These are phyloP conservation scores for Magnusiomyces sp. DNA, from an alignment of 1,139 yeast species.

Conservation along the genomic window DNA sequence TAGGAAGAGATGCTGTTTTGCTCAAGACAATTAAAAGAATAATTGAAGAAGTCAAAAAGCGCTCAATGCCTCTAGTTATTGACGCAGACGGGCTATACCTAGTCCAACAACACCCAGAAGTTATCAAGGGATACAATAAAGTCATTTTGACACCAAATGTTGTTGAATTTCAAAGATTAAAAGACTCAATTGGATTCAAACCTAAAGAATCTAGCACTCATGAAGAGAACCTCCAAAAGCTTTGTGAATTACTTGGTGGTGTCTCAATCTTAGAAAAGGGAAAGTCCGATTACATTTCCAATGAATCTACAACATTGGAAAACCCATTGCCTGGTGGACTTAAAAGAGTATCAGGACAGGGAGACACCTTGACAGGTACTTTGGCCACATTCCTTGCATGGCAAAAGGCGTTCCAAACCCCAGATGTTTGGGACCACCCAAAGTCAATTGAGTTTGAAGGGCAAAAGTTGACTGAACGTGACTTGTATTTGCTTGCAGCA, in stretches of 20 bases:
- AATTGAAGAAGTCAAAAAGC: constrained; percentile 46
- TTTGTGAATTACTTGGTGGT: constrained; percentile 54
- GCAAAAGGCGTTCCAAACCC: constrained; percentile 49
- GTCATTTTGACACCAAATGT: constrained; percentile 86
- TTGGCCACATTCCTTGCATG: constrained; percentile 61
- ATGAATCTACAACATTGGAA: constrained; percentile 29
- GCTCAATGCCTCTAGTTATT: constrained; percentile 56
- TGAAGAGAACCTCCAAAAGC: constrained; percentile 29
- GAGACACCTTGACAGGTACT: constrained; percentile 70
- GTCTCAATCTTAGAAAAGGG: constrained; percentile 73
- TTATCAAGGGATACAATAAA: constrained; percentile 42
- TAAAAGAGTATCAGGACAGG: constrained; percentile 83
- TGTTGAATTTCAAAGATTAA: constrained; percentile 68
- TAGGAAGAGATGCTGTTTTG: constrained; percentile 75
- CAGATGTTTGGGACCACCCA: constrained; percentile 43
- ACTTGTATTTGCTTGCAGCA: constrained; percentile 47
- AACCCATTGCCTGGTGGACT: constrained; percentile 47
- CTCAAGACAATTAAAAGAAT: constrained; percentile 49
- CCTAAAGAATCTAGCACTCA: constrained; percentile 26
- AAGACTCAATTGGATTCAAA: constrained; percentile 39
- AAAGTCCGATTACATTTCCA: constrained; percentile 50
- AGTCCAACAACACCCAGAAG: constrained; percentile 46
- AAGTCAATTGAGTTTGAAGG: constrained; percentile 24
- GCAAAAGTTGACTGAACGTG: constrained; percentile 32
- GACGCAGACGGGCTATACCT: constrained; percentile 86